Evolutionary conservation across 768 basidiomycete genomes (phyloP).

Genomic region (Astraeus odoratus): DNA sequence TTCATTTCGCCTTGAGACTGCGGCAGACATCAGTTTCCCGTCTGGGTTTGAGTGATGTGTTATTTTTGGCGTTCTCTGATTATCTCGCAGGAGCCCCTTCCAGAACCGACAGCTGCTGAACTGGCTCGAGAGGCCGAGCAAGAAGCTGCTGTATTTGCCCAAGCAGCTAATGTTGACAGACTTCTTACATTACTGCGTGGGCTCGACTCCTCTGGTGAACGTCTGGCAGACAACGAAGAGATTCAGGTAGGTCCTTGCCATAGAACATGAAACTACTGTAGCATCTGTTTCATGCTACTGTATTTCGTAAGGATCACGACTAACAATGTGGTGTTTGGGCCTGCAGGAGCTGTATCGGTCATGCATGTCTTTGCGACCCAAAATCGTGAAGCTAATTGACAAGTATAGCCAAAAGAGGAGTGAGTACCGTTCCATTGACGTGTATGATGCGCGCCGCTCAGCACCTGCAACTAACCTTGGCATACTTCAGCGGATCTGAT

Average conservation of each 20-base stretch:
- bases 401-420: slow-evolving; percentile 94
- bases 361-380: slow-evolving; percentile 84
- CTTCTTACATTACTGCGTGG: slow-evolving; percentile 66
- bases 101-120: slow-evolving; percentile 74
- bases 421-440: slow-evolving; percentile 16
- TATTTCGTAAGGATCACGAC: slow-evolving; percentile 1
- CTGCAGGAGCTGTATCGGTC: slow-evolving; percentile 81
- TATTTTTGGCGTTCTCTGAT: neutral
- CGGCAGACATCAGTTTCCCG: no score
- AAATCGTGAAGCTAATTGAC: slow-evolving; percentile 94
- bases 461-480: neutral
- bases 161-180: slow-evolving; percentile 79
- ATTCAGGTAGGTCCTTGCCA: slow-evolving; percentile 49
- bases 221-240: slow-evolving; percentile 87
- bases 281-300: neutral
- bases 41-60: neutral
- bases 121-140: slow-evolving; percentile 77
- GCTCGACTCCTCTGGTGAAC: slow-evolving; percentile 71
- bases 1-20: neutral
- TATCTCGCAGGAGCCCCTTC: slow-evolving; percentile 61
- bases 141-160: slow-evolving; percentile 82
- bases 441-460: neutral
- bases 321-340: slow-evolving; percentile 3
- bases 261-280: neutral
- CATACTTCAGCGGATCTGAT: slow-evolving; percentile 71